Conservation (phyloP, 78 protist species). For the Paulinella micropora region DNA sequence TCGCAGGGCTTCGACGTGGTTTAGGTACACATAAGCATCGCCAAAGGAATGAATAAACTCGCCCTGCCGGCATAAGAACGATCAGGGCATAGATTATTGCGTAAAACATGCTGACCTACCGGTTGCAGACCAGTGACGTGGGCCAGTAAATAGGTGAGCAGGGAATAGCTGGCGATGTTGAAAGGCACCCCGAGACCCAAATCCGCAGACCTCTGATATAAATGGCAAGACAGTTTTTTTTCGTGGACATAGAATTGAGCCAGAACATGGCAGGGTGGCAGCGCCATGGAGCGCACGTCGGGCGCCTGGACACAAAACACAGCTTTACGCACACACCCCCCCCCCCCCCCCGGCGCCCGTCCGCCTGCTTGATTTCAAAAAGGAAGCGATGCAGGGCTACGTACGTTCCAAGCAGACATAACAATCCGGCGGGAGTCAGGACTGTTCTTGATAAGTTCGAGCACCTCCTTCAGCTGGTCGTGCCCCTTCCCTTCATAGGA, state of each 20-base stretch:
- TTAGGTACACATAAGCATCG: slow-evolving; percentile 69
- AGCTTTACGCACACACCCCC: neutral
- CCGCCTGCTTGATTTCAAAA: neutral
- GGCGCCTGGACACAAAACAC: neutral
- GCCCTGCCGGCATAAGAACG: slow-evolving; percentile 22
- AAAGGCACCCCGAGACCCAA: slow-evolving; percentile 82
- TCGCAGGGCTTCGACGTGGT: slow-evolving; percentile 63
- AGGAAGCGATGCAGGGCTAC: neutral
- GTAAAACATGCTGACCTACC: neutral
- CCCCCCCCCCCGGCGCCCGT: neutral
- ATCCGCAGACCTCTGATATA: slow-evolving; percentile 40
- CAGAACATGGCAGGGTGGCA: slow-evolving; percentile 81
- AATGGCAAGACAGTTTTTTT: slow-evolving; percentile 49
- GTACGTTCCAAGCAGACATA: slow-evolving; percentile 67
- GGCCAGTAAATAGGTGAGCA: slow-evolving; percentile 55
- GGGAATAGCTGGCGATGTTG: slow-evolving; percentile 77
- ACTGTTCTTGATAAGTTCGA: slow-evolving; percentile 39
- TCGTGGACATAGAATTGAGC: slow-evolving; percentile 51
- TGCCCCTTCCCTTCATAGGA: slow-evolving; percentile 22
- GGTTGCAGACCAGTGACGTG: slow-evolving; percentile 40
- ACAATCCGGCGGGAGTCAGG: slow-evolving; percentile 64
- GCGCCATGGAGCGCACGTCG: slow-evolving; percentile 63
- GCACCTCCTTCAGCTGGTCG: slow-evolving; percentile 11
- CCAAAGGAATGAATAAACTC: slow-evolving; percentile 66
- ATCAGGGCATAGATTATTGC: neutral